These are phyloP conservation scores for Polytrichum commune DNA, from an alignment of 225 moss, liverwort and hornwort genomes.

Conservation along the genomic window DNA sequence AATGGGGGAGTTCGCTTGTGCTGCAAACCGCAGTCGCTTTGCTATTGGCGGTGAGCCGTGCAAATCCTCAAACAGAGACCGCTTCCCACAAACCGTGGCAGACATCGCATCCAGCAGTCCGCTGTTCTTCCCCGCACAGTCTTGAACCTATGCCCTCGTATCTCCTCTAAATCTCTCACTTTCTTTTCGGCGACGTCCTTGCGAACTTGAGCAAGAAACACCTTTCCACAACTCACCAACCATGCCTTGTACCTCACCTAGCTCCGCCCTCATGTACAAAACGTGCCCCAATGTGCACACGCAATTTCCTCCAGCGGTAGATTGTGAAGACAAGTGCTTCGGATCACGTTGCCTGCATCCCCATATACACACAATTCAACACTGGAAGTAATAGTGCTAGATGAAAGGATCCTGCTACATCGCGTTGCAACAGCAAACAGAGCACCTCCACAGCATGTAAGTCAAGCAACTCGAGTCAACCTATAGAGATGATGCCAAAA, in stretches of 20 bases:
- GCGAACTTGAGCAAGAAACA: neutral
- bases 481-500: too few relatives aligned
- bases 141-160: constrained; percentile 20
- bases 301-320: too few relatives aligned
- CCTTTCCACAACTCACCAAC: constrained; percentile 23
- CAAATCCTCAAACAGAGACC: constrained; percentile 98
- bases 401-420: too few relatives aligned
- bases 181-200: constrained; percentile 13
- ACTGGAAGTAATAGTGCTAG: too few relatives aligned
- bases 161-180: neutral
- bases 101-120: constrained; percentile 93
- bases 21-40: constrained; percentile 75
- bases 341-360: too few relatives aligned
- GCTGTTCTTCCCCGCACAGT: constrained; percentile 39
- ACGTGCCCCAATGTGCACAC: too few relatives aligned
- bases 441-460: too few relatives aligned
- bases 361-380: too few relatives aligned
- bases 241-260: constrained; percentile 18
- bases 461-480: too few relatives aligned
- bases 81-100: constrained; percentile 99
- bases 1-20: constrained; percentile 72
- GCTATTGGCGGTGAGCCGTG: constrained; percentile 90
- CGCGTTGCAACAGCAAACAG: too few relatives aligned
- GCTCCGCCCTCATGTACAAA: neutral
- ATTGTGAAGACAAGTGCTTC: too few relatives aligned